phyloP scores from a whole-genome alignment of 192 early-diverging fungal species.

The Linnemannia elongata region DNA sequence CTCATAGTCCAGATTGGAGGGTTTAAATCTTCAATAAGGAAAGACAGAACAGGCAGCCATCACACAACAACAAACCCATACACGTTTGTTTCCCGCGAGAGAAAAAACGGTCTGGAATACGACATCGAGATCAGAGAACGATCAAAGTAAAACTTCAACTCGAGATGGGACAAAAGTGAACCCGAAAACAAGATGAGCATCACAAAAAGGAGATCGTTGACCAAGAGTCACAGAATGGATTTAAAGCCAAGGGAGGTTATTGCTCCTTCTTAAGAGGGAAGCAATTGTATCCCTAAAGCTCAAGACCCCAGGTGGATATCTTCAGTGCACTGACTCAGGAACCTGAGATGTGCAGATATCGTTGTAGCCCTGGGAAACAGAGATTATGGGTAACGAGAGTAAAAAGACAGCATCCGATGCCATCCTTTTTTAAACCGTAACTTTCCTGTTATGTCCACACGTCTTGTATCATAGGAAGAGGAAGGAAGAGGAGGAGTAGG shows the following conservation, averaged over 20 bases:
- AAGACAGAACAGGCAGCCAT: constrained; percentile 24
- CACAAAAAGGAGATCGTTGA: background rate
- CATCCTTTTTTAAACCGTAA: background rate
- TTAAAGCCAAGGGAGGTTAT: constrained; percentile 46
- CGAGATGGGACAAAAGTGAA: background rate
- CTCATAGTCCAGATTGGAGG: constrained; percentile 8
- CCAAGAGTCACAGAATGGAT: constrained; percentile 54
- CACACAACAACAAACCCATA: constrained; percentile 61
- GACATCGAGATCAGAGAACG: constrained; percentile 21
- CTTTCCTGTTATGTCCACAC: constrained; percentile 23
- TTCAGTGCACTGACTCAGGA: background rate
- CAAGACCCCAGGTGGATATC: constrained; percentile 49
- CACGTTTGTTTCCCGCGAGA: constrained; percentile 40
- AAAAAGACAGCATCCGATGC: background rate
- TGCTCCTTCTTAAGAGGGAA: constrained; percentile 5
- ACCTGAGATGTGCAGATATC: background rate
- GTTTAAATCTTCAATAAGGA: background rate
- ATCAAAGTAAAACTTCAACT: background rate
- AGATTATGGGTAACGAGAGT: background rate
- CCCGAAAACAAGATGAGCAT: constrained; percentile 10
- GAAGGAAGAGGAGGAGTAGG: background rate
- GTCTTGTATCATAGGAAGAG: background rate
- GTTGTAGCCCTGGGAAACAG: constrained; percentile 2
- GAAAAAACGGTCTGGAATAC: constrained; percentile 56
- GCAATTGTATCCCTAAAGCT: constrained; percentile 43